Evolutionary conservation across 176 grass and related monocot genomes (phyloP).

Genomic region (Guadua angustifolia): DNA sequence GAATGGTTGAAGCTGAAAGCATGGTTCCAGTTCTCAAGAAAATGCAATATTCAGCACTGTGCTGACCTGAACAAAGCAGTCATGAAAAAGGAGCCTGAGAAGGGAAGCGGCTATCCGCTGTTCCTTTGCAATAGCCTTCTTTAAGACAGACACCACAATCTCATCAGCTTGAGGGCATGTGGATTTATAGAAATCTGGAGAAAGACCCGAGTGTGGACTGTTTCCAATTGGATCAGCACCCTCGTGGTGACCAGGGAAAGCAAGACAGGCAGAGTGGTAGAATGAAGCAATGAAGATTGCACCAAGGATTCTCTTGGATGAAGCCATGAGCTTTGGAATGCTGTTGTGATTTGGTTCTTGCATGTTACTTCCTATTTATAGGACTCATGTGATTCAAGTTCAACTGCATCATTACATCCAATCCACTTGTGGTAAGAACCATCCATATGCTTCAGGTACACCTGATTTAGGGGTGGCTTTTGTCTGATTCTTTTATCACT

Average conservation of each 20-base stretch:
- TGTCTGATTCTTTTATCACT: neutral
- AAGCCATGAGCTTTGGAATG: constrained; percentile 53
- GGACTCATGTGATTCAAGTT: constrained; percentile 21
- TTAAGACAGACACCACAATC: constrained; percentile 64
- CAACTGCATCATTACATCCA: constrained; percentile 43
- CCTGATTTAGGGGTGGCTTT: constrained; percentile 41
- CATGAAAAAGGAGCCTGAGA: constrained; percentile 77
- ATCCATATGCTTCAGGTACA: constrained; percentile 50
- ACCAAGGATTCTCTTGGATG: constrained; percentile 50
- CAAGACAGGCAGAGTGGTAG: constrained; percentile 49
- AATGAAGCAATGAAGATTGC: constrained; percentile 44
- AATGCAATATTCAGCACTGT: neutral
- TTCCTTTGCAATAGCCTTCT: constrained; percentile 66
- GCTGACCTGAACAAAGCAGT: constrained; percentile 85
- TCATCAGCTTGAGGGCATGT: constrained; percentile 76
- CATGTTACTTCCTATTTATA: constrained; percentile 44
- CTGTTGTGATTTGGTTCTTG: constrained; percentile 10
- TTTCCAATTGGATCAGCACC: constrained; percentile 39
- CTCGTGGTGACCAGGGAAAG: constrained; percentile 57
- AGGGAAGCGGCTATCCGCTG: constrained; percentile 70
- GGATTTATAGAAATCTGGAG: constrained; percentile 62
- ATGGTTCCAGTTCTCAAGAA: constrained; percentile 11
- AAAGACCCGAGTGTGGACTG: constrained; percentile 46
- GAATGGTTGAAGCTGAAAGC: neutral
- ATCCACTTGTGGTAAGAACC: constrained; percentile 48